These are phyloP conservation scores for Termitomyces sp. DNA, from an alignment of 768 basidiomycete genomes.

Conservation along the genomic window DNA sequence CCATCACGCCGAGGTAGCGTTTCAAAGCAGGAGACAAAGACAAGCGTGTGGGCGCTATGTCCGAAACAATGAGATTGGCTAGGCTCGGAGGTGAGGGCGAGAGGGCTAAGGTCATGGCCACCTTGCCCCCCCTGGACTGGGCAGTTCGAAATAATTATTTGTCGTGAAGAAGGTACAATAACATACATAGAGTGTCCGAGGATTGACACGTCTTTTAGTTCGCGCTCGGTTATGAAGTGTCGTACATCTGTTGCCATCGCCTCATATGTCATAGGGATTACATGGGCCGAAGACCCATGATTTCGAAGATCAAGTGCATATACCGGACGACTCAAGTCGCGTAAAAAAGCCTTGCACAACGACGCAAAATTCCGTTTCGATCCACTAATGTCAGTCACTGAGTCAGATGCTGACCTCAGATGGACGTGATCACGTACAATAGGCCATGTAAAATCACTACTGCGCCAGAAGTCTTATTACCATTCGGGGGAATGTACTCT, in stretches of 20 bases:
- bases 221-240: slow-evolving; percentile 49
- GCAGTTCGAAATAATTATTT: not conserved
- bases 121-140: slow-evolving; percentile 71
- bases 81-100: slow-evolving; percentile 24
- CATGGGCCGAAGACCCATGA: slow-evolving; percentile 75
- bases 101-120: slow-evolving; percentile 61
- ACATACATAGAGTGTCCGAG: slow-evolving; percentile 85
- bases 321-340: slow-evolving; percentile 54
- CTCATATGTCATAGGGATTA: slow-evolving; percentile 59
- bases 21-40: slow-evolving; percentile 54
- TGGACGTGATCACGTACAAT: slow-evolving; percentile 32
- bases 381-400: slow-evolving; percentile 45
- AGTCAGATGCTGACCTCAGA: not conserved
- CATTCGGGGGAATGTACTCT: slow-evolving; percentile 11
- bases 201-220: slow-evolving; percentile 54
- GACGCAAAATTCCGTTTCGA: slow-evolving; percentile 85
- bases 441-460: slow-evolving; percentile 55
- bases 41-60: slow-evolving; percentile 64
- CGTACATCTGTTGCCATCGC: slow-evolving; percentile 77
- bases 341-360: slow-evolving; percentile 61
- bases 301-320: slow-evolving; percentile 79
- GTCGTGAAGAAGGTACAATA: not conserved
- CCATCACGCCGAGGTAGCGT: slow-evolving; percentile 63
- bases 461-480: slow-evolving; percentile 29
- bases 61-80: slow-evolving; percentile 61